Conservation (phyloP, 106 monocot genomes). For the Platanthera zijinensis region DNA sequence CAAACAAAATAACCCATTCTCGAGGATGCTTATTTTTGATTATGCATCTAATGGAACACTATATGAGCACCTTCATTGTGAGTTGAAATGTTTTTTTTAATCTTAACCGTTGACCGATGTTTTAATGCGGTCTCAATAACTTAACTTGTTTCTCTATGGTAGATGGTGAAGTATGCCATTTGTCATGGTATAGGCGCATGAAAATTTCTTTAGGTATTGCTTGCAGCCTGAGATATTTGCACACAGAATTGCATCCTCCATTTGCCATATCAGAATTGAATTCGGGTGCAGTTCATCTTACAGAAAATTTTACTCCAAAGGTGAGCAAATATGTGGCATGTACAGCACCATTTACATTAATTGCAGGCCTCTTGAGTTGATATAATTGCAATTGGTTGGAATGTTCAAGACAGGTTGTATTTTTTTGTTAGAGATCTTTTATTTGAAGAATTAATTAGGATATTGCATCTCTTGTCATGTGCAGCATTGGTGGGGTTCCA, state of each 20-base stretch:
- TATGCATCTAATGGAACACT: slow-evolving; percentile 96
- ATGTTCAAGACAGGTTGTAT: background rate
- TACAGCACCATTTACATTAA: background rate
- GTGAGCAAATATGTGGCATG: slow-evolving; percentile 24
- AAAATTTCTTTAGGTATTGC: slow-evolving; percentile 75
- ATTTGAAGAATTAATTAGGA: too few relatives aligned
- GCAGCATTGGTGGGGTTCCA: too few relatives aligned
- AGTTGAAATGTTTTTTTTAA: slow-evolving; percentile 21
- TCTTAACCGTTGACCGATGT: background rate
- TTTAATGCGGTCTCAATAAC: background rate
- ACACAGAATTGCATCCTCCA: slow-evolving; percentile 83
- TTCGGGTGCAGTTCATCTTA: slow-evolving; percentile 69
- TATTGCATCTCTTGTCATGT: too few relatives aligned
- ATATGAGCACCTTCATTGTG: slow-evolving; percentile 94
- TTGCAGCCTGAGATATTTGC: slow-evolving; percentile 70
- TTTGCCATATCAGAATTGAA: slow-evolving; percentile 66
- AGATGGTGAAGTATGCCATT: slow-evolving; percentile 71
- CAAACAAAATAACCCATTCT: slow-evolving; percentile 67
- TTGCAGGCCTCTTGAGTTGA: background rate
- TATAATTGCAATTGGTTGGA: background rate
- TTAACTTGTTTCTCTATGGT: slow-evolving; percentile 4
- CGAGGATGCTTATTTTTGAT: slow-evolving; percentile 91
- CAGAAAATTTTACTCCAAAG: slow-evolving; percentile 97
- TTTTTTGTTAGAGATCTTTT: too few relatives aligned
- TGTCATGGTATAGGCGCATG: slow-evolving; percentile 92